Base-by-base conservation (phyloP, 805 yeast genomes). In the Kazachstania kunashirensis region DNA sequence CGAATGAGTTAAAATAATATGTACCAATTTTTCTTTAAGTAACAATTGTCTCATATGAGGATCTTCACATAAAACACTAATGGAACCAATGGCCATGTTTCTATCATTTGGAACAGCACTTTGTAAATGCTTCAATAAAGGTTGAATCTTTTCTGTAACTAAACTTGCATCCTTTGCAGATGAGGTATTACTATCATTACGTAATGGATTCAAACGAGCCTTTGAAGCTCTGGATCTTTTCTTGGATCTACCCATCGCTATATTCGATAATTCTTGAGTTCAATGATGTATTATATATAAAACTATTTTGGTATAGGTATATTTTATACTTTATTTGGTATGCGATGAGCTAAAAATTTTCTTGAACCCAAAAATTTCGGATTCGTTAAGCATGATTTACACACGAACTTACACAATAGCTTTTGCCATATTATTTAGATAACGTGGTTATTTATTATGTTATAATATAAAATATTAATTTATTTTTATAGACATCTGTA, bases 61-160 rank as follows among this genome's bases (percentile, higher is more conserved):
- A 48, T 84, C 92, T 40, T 82, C 94, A 40, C 79, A 70, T 40
- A 88, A 59, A 1, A 81, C 74, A 13, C 79, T 68, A 29, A 86
- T 75, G 3, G 92, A 78, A 9, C 79, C 73, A 15, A 86, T 57
- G 1, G 95, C 89, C 74, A 81, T 75, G 0, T 82, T 68, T 40
- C 84, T 70, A 41, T 88, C 96, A 50, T 79, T 78, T 2, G 83
- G 73, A 6, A 74, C 66, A 1, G 74, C 59, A 3, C 85, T 72
- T 35, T 71, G 62, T 39, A 88, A 62, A 48, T 83, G 76, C 38
- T 71, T 67, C 15, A 86, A 63, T 44, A 88, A 61, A 1, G 95
- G 92, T 23, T 73, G 53, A 40, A 85, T 71, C 50, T 75, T 79
- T 39, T 71, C 73, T 42, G 66, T 66, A 33, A 73, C 65, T 14